Evolutionary conservation across 2,329 filamentous ascomycete species (phyloP).

Genomic region (Cladosporium sp.): DNA sequence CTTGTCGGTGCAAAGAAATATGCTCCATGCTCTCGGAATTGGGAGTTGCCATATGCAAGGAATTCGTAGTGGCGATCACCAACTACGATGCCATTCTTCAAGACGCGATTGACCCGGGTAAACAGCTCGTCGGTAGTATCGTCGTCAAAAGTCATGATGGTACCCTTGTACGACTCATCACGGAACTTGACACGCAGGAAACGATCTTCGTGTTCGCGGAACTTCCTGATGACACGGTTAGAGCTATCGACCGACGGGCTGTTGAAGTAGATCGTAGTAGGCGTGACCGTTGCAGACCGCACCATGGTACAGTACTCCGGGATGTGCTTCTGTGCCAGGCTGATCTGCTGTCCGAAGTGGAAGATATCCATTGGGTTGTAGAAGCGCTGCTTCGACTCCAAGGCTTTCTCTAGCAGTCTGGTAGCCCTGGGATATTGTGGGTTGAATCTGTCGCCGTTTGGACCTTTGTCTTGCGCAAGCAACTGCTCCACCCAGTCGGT

Average conservation of each 20-base stretch:
- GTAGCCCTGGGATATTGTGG: conserved; percentile 47
- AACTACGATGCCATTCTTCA: conserved; percentile 77
- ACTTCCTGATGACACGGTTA: conserved; percentile 80
- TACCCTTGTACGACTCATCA: conserved; percentile 66
- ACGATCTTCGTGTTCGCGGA: conserved; percentile 66
- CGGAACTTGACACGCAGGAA: conserved; percentile 90
- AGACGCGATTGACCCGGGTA: conserved; percentile 67
- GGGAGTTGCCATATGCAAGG: conserved; percentile 91
- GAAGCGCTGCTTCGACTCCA: conserved; percentile 61
- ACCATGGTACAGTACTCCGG: conserved; percentile 74
- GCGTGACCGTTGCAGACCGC: conserved; percentile 77
- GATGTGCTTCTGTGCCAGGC: conserved; percentile 26
- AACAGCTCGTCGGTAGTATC: conserved; percentile 57
- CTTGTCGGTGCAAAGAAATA: conserved; percentile 84
- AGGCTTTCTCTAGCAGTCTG: conserved; percentile 72
- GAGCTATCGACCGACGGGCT: conserved; percentile 81
- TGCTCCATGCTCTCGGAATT: conserved; percentile 86
- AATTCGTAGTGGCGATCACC: conserved; percentile 84
- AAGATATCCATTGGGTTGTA: conserved; percentile 76
- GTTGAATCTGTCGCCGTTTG: neutral
- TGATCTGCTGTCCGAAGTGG: conserved; percentile 43
- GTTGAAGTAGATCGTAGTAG: conserved; percentile 75
- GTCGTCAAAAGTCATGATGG: conserved; percentile 34
- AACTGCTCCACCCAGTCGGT: conserved; percentile 4
- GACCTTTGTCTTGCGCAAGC: neutral